Evolutionary conservation across 495 filamentous ascomycete genomes (phyloP), one percentile per base, ranked within the genome.

Genomic region (Xylaria telfairii): DNA sequence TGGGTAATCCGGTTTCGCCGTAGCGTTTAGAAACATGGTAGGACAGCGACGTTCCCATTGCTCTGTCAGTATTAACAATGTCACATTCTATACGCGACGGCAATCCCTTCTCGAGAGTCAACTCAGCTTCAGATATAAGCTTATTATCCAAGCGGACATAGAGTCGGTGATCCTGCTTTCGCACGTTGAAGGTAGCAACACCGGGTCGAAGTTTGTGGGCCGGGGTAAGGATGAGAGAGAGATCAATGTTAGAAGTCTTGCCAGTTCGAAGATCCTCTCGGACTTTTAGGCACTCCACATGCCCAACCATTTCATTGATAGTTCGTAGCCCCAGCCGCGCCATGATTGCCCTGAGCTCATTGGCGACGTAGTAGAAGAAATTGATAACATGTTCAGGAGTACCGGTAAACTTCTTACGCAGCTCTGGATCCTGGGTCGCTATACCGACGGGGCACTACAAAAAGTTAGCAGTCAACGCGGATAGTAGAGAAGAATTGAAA

Each of bases 291-390:
- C 91, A 86, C 78, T 99, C 96, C 21, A 92, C 95, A 72, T 91
- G 95, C 26, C 96, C 96, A 74, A 99, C 93, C 96, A 98, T 98
- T 81, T 99, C 96, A 75, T 99, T 99, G 78, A 99, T 90, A 37
- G 92, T 97, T 59, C 96, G 89, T 86, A 98, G 92, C 67, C 96
- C 96, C 73, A 98, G 87, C 80, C 92, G 95, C 37, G 96, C 95
- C 96, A 99, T 98, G 82, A 99, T 98, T 21, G 96, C 95, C 72
- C 96, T 91, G 70, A 99, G 90, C 85, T 99, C 96, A 76, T 99
- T 99, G 71, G 96, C 90, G 59, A 99, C 87, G 75, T 99, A 99
- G 83, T 97, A 99, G 85, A 99, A 99, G 87, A 98, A 99, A 86
- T 99, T 99, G 82, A 99, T 99, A 56, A 97, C 96, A 78, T 99